phyloP scores from a whole-genome alignment of 179 eudicot species.

The Camellia oleifera region DNA sequence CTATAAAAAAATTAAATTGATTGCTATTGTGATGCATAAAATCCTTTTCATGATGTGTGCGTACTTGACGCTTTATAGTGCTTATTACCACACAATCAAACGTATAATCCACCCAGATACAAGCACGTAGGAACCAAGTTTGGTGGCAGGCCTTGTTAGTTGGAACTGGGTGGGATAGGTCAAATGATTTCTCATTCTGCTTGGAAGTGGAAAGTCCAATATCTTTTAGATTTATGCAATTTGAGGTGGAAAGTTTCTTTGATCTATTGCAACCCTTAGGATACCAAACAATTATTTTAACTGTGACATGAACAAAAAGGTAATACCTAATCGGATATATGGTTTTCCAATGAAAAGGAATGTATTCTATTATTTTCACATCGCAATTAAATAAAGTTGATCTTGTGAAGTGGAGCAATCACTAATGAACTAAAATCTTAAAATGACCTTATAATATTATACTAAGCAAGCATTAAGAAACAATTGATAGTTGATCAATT shows the following conservation, averaged over 20 bases:
- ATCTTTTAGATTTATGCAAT: no score
- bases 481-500: no score
- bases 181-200: no score
- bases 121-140: neutral
- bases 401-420: neutral
- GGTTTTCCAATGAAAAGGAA: neutral
- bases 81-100: neutral
- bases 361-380: neutral
- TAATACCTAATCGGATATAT: neutral
- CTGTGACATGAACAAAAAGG: neutral
- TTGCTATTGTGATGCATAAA: neutral
- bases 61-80: neutral
- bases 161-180: neutral
- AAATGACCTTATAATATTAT: no score
- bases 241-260: slow-evolving; percentile 4
- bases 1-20: neutral
- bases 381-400: neutral
- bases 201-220: no score
- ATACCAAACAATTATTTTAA: neutral
- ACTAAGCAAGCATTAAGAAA: no score
- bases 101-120: neutral
- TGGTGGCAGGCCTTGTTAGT: neutral
- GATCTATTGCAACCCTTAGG: neutral
- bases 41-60: neutral
- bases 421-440: neutral